Evolutionary conservation across 352 stramenopile genomes (phyloP).

Genomic region (Phytophthora tentaculata): DNA sequence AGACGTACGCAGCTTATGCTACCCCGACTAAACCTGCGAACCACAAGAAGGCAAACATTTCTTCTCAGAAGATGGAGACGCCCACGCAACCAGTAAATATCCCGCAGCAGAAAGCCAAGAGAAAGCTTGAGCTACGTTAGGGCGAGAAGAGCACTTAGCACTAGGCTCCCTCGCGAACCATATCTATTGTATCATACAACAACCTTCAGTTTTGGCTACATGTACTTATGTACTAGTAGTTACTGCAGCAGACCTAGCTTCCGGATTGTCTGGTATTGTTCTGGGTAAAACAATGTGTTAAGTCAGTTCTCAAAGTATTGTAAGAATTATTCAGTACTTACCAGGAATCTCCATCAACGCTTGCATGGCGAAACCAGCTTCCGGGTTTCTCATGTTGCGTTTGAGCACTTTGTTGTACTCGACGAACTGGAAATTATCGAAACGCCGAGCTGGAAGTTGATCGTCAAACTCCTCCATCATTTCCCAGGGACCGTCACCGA

Average conservation of each 20-base stretch:
- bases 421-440: slow-evolving; percentile 86
- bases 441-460: slow-evolving; percentile 55
- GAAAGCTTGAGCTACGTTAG: slow-evolving; percentile 31
- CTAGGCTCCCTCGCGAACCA: slow-evolving; percentile 10
- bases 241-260: slow-evolving; percentile 47
- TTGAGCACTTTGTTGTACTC: slow-evolving; percentile 72
- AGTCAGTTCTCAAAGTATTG: too few relatives aligned
- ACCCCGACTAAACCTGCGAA: slow-evolving; percentile 8
- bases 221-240: not conserved
- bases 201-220: slow-evolving; percentile 32
- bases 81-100: slow-evolving; percentile 25
- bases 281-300: too few relatives aligned
- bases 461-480: slow-evolving; percentile 85
- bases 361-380: slow-evolving; percentile 74
- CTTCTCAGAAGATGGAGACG: not conserved
- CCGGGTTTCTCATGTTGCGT: slow-evolving; percentile 64
- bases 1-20: slow-evolving; percentile 9
- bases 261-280: slow-evolving; percentile 70
- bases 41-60: slow-evolving; percentile 12
- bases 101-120: slow-evolving; percentile 23
- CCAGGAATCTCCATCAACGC: slow-evolving; percentile 84
- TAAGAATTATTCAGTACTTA: slow-evolving; percentile 19
- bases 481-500: slow-evolving; percentile 80
- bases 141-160: slow-evolving; percentile 5
- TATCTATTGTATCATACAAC: slow-evolving; percentile 42